These are phyloP conservation scores for Ogataea pini DNA, from an alignment of 805 yeast species.

Conservation along the genomic window DNA sequence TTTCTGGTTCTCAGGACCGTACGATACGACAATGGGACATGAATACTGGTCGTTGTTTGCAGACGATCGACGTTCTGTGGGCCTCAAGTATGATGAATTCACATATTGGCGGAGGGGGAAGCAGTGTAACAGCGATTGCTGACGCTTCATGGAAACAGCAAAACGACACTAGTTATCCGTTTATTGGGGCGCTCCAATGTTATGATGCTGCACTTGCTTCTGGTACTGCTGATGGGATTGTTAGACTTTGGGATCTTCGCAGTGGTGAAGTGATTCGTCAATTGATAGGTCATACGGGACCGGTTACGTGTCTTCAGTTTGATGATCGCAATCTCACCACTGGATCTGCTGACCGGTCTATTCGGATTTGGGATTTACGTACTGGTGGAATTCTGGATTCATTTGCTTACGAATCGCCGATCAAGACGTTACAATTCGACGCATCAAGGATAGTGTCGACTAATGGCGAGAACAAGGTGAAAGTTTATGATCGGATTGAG, in stretches of 20 bases:
- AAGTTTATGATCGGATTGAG: conserved; percentile 57
- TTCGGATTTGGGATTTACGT: conserved; percentile 73
- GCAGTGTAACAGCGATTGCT: too few relatives aligned
- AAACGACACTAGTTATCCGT: conserved; percentile 34
- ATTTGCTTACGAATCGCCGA: conserved; percentile 59
- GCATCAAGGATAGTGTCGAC: conserved; percentile 52
- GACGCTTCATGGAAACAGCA: conserved; percentile 2
- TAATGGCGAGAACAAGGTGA: conserved; percentile 49
- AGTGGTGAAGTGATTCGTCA: conserved; percentile 65
- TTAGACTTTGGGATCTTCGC: conserved; percentile 75
- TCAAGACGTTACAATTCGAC: conserved; percentile 61
- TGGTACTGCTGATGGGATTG: conserved; percentile 75
- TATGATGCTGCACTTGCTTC: conserved; percentile 77
- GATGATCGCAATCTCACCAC: conserved; percentile 65
- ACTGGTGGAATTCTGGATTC: conserved; percentile 64
- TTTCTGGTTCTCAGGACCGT: conserved; percentile 70
- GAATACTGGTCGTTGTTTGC: conserved; percentile 62
- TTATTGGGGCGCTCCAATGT: conserved; percentile 68
- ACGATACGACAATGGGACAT: conserved; percentile 80
- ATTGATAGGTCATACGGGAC: conserved; percentile 66
- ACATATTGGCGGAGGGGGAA: conserved; percentile 20
- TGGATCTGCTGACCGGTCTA: conserved; percentile 62
- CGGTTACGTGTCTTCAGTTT: conserved; percentile 67
- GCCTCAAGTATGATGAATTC: conserved; percentile 42
- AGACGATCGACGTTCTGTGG: conserved; percentile 70